Percentiles rank a stretch among this genome's conserved stretches.
These are phyloP conservation scores for Solanum paucissectum DNA, from an alignment of 257 asterid species.

Conservation along the genomic window DNA sequence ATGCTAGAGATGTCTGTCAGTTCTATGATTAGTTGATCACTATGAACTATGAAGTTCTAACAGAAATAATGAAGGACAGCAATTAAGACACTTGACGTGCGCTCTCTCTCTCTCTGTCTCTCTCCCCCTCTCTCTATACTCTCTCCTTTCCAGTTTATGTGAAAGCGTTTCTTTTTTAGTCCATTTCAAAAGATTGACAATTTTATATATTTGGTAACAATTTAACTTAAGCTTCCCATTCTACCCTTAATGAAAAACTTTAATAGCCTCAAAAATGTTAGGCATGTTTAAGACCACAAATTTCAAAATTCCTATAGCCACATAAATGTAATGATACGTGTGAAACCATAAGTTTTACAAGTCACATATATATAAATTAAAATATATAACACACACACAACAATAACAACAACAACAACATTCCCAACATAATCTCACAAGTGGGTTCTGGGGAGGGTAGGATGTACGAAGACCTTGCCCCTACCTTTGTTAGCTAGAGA, in stretches of 20 bases:
- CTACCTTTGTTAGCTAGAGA: background rate
- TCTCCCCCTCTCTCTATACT: background rate
- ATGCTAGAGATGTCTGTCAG: background rate
- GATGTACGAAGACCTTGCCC: background rate
- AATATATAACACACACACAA: background rate
- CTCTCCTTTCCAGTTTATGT: background rate
- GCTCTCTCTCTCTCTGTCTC: background rate
- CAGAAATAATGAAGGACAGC: background rate
- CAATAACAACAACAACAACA: background rate
- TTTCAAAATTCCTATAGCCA: background rate
- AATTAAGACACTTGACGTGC: background rate
- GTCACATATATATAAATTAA: background rate
- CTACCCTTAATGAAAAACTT: background rate
- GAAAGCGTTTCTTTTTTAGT: background rate
- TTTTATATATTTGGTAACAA: background rate
- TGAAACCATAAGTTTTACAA: background rate
- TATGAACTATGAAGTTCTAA: background rate
- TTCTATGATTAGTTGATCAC: background rate
- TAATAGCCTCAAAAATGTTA: background rate
- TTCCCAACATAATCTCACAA: background rate
- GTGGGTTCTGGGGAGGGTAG: background rate
- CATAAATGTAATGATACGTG: background rate
- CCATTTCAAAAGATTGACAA: background rate
- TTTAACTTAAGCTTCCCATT: background rate
- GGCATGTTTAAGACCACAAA: background rate